phyloP scores from a whole-genome alignment of 2,329 filamentous ascomycete species.

The Didymella pinodella region DNA sequence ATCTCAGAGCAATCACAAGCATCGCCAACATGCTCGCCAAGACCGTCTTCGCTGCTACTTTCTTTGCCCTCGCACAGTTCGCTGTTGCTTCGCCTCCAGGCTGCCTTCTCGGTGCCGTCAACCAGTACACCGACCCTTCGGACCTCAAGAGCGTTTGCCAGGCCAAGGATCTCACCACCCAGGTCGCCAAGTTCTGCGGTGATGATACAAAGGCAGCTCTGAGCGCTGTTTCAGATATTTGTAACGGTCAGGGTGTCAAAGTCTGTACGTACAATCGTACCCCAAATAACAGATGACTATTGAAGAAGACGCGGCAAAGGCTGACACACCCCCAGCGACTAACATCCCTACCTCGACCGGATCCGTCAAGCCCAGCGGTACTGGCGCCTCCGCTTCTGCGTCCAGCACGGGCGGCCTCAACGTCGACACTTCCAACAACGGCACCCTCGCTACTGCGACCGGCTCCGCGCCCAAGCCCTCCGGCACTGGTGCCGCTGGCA shows the following conservation, averaged over 20 bases:
- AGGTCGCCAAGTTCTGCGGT: conserved; percentile 38
- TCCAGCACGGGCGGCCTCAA: conserved; percentile 24
- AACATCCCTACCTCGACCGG: conserved; percentile 29
- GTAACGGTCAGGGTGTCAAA: conserved; percentile 37
- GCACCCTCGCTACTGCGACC: conserved; percentile 20
- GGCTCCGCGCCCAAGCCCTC: conserved; percentile 24
- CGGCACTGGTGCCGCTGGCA: conserved; percentile 8
- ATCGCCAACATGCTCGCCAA: conserved; percentile 40
- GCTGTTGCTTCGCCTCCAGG: conserved; percentile 35
- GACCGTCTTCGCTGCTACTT: conserved; percentile 37
- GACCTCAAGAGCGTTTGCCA: conserved; percentile 41
- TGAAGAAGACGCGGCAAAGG: not conserved
- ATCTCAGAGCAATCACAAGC: not conserved
- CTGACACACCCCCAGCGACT: conserved; percentile 27
- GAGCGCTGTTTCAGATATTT: conserved; percentile 40
- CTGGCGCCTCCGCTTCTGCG: conserved; percentile 22
- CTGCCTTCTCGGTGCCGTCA: conserved; percentile 44
- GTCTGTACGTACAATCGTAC: conserved; percentile 37
- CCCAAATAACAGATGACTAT: not conserved
- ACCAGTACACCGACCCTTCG: conserved; percentile 37
- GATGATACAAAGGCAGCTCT: conserved; percentile 34
- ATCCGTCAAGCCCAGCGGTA: conserved; percentile 24
- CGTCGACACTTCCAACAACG: conserved; percentile 16
- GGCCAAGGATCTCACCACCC: conserved; percentile 35
- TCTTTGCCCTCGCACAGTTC: conserved; percentile 37